A percentile compares a stretch with the other conserved stretches of the same genome.
phyloP scores from a whole-genome alignment of 345 rosid species.

The Aegle marmelos region DNA sequence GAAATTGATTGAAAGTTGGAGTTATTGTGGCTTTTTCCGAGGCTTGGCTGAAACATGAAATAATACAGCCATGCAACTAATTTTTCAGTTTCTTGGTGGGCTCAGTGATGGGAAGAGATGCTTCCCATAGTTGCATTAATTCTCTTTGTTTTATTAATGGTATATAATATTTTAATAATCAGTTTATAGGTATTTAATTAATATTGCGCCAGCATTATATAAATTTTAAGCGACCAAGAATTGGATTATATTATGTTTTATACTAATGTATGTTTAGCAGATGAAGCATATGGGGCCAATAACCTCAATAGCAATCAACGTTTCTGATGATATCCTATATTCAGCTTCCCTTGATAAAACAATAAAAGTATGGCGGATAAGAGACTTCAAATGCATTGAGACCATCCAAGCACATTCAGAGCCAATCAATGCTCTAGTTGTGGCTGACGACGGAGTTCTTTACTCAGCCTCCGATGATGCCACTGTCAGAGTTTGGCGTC shows the following conservation, averaged over 20 bases:
- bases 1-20: neutral
- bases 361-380: constrained; percentile 53
- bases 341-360: constrained; percentile 51
- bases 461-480: constrained; percentile 62
- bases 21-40: neutral
- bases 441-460: constrained; percentile 36
- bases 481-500: constrained; percentile 44
- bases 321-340: constrained; percentile 45
- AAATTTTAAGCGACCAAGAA: neutral
- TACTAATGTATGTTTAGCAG: constrained; percentile 17
- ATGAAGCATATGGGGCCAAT: constrained; percentile 47
- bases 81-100: neutral
- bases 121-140: neutral
- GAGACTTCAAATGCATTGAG: constrained; percentile 55
- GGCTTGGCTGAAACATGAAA: neutral
- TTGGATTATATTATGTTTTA: neutral
- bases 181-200: too few relatives aligned
- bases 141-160: neutral
- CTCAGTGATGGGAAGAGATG: neutral
- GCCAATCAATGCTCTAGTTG: constrained; percentile 41
- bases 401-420: constrained; percentile 49
- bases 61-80: neutral
- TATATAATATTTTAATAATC: neutral
- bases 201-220: too few relatives aligned
- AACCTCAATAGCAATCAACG: constrained; percentile 44